Base-by-base conservation (phyloP, 495 filamentous ascomycete species). In the Cetradonia linearis region DNA sequence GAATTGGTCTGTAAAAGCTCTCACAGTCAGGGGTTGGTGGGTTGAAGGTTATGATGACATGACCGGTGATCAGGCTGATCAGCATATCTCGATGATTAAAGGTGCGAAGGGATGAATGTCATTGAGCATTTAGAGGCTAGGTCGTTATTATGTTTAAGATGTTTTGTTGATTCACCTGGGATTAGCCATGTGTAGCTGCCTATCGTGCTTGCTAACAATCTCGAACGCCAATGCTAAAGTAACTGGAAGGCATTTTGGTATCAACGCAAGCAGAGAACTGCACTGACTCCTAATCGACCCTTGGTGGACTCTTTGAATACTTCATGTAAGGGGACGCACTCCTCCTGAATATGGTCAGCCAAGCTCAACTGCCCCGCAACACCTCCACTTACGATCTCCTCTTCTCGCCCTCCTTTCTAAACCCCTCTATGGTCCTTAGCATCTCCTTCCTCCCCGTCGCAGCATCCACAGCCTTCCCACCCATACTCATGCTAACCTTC, bases 401-500 rank as follows among this genome's bases (percentile, higher is more conserved):
- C 62, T 84, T 77, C 69, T 91, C 86, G 27, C 88, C 91, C 71
- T 96, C 89, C 70, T 88, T 87, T 37, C 89, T 76, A 65, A 89
- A 81, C 5, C 74, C 81, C 62, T 95, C 88, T 55, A 95, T 92
- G 31, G 91, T 88, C 69, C 80, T 84, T 59, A 92, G 72, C 78
- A 99, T 96, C 67, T 94, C 87, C 72, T 90, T 95, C 59, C 93
- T 72, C 18, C 85, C 86, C 2, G 81, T 81, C 13, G 67, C 65
- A 11, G 89, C 88, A 76, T 96, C 87, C 38, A 96, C 79, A 63
- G 82, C 78, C 66, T 85, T 86, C 14, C 86, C 86, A 0, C 80
- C 84, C 77, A 99, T 85, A 62, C 84, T 90, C 91, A 97, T 96
- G 63, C 83, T 89, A n/a, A 96, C 82, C 71, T 93, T 93, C 68